Evolutionary conservation across 176 grass and related monocot species (phyloP).

Genomic region (Rhynchospora breviuscula): DNA sequence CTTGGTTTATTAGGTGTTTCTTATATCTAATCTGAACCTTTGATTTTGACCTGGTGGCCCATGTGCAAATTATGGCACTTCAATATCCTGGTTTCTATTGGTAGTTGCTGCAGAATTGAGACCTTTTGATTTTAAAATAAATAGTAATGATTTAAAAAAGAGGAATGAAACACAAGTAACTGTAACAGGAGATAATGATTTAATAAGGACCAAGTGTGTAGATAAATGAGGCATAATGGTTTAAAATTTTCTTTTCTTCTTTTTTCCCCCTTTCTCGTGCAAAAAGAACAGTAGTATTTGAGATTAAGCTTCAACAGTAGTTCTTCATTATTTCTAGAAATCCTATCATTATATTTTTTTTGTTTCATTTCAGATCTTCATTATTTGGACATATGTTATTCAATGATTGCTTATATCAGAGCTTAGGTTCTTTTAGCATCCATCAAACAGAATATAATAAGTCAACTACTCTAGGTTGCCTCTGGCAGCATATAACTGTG

Average conservation of each 20-base stretch:
- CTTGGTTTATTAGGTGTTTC: not conserved
- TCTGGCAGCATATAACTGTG: not conserved
- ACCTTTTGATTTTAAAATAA: not conserved
- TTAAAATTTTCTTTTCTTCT: not conserved
- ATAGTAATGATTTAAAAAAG: not conserved
- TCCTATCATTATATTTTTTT: not conserved
- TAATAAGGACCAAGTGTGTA: not conserved
- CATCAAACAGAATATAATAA: not conserved
- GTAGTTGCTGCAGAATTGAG: not conserved
- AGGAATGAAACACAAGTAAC: not conserved
- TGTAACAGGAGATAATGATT: not conserved
- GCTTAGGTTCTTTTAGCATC: constrained; percentile 3
- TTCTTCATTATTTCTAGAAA: not conserved
- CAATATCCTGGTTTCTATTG: not conserved
- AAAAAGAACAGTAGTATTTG: not conserved
- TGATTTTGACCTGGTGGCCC: not conserved
- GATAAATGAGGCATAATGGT: not conserved
- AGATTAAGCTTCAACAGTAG: not conserved
- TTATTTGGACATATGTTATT: not conserved
- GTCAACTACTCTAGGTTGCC: not conserved
- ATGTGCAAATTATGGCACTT: not conserved
- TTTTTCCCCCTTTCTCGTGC: not conserved
- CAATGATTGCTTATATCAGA: not conserved
- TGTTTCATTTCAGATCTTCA: not conserved
- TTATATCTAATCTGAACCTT: not conserved